phyloP scores from a whole-genome alignment of 768 basidiomycete species.

The Boletus fagicola region DNA sequence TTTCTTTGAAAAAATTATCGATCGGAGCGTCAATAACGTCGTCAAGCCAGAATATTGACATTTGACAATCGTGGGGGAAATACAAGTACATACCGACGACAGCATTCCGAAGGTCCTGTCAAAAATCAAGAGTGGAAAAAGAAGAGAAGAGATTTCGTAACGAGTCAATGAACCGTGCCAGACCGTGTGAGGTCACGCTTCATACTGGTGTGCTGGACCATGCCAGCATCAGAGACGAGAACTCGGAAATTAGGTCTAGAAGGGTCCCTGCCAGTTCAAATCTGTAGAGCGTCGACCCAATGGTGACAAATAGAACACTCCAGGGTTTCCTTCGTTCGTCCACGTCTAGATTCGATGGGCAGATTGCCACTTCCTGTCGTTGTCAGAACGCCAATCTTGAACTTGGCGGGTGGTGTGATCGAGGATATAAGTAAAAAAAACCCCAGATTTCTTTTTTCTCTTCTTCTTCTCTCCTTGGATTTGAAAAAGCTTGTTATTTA shows the following conservation, averaged over 20 bases:
- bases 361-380: neutral
- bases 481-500: neutral
- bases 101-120: neutral
- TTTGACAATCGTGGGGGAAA: neutral
- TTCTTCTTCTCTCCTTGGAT: neutral
- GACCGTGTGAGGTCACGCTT: neutral
- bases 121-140: neutral
- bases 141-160: neutral
- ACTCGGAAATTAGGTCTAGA: neutral
- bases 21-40: neutral
- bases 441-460: neutral
- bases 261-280: neutral
- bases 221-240: too few relatives aligned
- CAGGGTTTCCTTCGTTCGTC: neutral
- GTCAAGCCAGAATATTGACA: neutral
- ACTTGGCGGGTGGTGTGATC: neutral
- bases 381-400: neutral
- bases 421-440: neutral
- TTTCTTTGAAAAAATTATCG: neutral
- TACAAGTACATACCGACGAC: neutral
- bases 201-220: too few relatives aligned
- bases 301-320: neutral
- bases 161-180: neutral
- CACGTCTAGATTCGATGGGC: neutral
- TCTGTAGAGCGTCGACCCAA: neutral